Evolutionary conservation across 305 asterid species (phyloP), one percentile per base, ranked within the genome.

Genomic region (Caryopteris hybrid): DNA sequence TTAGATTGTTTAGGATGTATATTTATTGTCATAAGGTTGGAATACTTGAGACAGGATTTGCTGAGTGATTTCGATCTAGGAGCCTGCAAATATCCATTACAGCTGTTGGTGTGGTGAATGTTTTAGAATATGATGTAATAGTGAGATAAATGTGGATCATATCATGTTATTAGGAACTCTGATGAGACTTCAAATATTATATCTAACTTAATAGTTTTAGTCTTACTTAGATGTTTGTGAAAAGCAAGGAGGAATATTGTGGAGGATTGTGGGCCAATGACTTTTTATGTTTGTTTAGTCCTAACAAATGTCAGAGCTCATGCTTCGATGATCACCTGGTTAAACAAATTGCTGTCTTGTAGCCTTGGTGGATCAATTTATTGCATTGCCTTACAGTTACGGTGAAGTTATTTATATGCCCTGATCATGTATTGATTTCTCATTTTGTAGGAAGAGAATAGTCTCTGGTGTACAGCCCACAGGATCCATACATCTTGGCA

Each of bases 401-500:
- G 55, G 51, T 22, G 65, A 34, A 55, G 14, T 66, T 41, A 27
- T 66, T 48, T n/a, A 36, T 52, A 61, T 21, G 54, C 25, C 17
- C 59, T 69, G 56, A 59, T 61, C 66, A 23, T 16, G 9, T 50
- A 8, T 41, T 69, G 31, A 18, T 53, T 68, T 72, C 9, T 56
- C 72, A 18, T 58, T 48, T 68, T 66, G 56, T 83, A 90, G 96
- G 91, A 93, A 93, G 78, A 87, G 99, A 81, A 82, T 93, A 66
- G 99, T 93, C 65, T 93, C 99, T 22, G 99, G 99, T 72, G 95
- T 91, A 69, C 99, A 93, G 88, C 99, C 99, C 64, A 93, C 99
- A 14, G 97, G 99, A 56, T 91, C 96, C 68, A 84, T 90, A 80
- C 97, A 90, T 79, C 94, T 88, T 29, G 97, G 98, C 22, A 92